Base-by-base conservation (phyloP, 371 early-diverging fungal genomes). In the Sporodiniella umbellata region DNA sequence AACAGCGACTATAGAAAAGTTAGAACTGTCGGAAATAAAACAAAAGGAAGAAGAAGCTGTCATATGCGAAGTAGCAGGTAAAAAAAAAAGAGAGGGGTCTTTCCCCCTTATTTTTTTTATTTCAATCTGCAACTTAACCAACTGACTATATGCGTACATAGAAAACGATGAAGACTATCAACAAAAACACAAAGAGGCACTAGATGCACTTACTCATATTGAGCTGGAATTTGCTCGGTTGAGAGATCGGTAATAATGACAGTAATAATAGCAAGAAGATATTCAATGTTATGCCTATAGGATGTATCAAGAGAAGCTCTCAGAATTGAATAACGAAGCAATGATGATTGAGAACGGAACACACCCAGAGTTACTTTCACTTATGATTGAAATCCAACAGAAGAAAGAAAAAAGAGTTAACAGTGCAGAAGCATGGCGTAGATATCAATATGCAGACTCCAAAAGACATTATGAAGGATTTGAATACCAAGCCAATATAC, bases 241-340 rank as follows among this genome's bases (percentile, higher is more conserved):
- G 51, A 50, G 78, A 28, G 78, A 54, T 19, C 57, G 48, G 56
- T 48, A 46, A 35, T 45, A 17, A 1, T 12, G 5, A 33, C 0
- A 24, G 21, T 35, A 24, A 25, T 2, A 24, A 6, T 15, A 4
- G 33, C 24, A 8, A 40, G 38, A 17, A 14, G 47, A 5, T 24
- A 17, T 18, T 22, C 24, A 24, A 42, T 31, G 17, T 30, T 38
- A 12, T 11, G 4, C 26, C 5, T 21, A 10, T 62, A 83, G 81
- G 58, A 79, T 83, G 77, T 83, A 80, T 25, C 72, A 79, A 50
- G 83, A 83, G 48, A 78, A 75, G 24, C 74, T 80, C 77, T 48
- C 58, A 0, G 83, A 83, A 44, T 52, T 83, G 19, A 79, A 80
- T 38, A 63, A 76, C 42, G 83, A 83, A 52, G 79, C 79, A 2